A percentile compares a stretch with the other conserved stretches of the same genome.
Evolutionary conservation across 2,329 filamentous ascomycete species (phyloP).

Genomic region (Trichoderma lentiforme): DNA sequence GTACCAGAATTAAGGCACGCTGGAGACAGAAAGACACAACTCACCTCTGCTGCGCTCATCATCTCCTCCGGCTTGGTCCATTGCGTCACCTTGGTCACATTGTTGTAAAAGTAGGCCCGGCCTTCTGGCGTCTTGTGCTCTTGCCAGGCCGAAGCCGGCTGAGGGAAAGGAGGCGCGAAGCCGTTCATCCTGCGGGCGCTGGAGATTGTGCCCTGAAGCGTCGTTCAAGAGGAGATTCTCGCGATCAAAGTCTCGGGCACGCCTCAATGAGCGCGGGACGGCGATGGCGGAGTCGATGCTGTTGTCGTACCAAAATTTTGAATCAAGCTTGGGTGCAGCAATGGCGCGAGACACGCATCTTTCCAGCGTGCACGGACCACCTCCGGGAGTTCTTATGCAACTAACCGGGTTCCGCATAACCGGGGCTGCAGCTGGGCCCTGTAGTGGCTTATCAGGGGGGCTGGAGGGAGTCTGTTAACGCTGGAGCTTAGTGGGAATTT

Average conservation of each 20-base stretch:
- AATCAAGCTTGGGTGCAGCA: neutral
- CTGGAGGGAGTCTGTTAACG: neutral
- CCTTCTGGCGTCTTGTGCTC: slow-evolving; percentile 80
- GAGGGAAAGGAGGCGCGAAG: slow-evolving; percentile 45
- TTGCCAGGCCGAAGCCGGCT: slow-evolving; percentile 65
- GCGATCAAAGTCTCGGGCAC: neutral
- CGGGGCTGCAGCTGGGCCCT: slow-evolving; percentile 4
- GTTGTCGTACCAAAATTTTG: slow-evolving; percentile 5
- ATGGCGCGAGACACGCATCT: slow-evolving; percentile 16
- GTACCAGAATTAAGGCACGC: neutral
- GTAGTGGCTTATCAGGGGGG: neutral
- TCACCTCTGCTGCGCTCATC: slow-evolving; percentile 78
- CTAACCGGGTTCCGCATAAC: slow-evolving; percentile 2
- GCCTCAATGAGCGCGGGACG: slow-evolving; percentile 3
- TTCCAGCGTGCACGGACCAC: slow-evolving; percentile 23
- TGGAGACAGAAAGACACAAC: slow-evolving; percentile 18
- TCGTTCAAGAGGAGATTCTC: neutral
- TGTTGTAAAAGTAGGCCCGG: slow-evolving; percentile 87
- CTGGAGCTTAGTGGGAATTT: neutral
- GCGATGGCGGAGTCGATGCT: neutral
- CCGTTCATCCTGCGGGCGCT: slow-evolving; percentile 53
- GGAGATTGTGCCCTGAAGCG: neutral
- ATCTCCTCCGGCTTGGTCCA: slow-evolving; percentile 93
- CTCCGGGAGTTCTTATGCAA: neutral
- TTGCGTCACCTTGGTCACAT: slow-evolving; percentile 79